Evolutionary conservation across 2,329 filamentous ascomycete species (phyloP), one percentile per base, ranked within the genome.

Genomic region (Chrysosporium queenslandicum): DNA sequence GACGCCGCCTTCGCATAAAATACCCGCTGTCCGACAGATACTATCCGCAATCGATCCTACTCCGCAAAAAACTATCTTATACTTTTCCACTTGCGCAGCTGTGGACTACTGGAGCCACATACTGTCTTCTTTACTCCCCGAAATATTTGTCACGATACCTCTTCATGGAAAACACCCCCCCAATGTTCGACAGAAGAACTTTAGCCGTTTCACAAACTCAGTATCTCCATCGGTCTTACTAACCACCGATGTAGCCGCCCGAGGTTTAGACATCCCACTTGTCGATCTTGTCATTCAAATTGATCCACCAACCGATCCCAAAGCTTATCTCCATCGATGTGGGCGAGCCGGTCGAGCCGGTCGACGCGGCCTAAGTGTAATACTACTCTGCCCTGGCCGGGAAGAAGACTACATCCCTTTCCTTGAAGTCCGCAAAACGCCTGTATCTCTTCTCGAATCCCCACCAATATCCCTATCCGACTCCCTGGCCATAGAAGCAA

Each of bases 371-470:
- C 71, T 96, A 18, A 88, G 89, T 12, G 80, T 97, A 1, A 83
- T 94, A 0, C 83, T 98, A 66, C 76, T 98, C 16, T 87, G 86
- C 6, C 85, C 87, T 0, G 89, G 89, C 1, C 77, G 82, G 16
- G 92, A 97, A 68, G 87, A 92, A 67, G 89, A 94, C 62, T 97
- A 96, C 63, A 77, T 95, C 1, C 79, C 83, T 1, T 97, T 96
- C 60, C 75, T 98, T 2, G 83, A 86, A 46, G 82, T 95, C 16
- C 82, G 90, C 18, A 87, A 94, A 66, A 96, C 90, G 0, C 90
- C 90, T 0, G 86, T 95, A 29, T 69, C 74, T 0, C 79, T 75
- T 0, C 76, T 92, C 1, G 70, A 72, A 0, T 73, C 76, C 2
- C 81, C 85, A 0, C 63, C 66, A 1, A 70, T 90, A 27, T 62